Evolutionary conservation across 129 eudicot species (phyloP), one percentile per base, ranked within the genome.

Genomic region (Apium graveolens): DNA sequence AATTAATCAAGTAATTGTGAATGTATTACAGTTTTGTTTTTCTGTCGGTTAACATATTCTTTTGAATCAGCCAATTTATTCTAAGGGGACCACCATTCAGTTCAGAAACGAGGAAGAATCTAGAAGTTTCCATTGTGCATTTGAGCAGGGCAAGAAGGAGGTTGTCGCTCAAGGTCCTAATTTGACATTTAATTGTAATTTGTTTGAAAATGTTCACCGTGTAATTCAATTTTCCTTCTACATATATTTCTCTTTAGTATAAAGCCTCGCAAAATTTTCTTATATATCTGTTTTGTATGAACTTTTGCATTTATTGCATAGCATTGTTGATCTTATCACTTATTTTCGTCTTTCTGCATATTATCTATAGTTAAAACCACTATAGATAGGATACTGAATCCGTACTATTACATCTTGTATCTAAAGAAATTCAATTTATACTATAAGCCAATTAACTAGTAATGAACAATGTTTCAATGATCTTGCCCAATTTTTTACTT

Each of bases 21-120:
- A 42, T 38, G 21, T 78, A 11, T 53, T 78, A 35, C 63, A 13
- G 57, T 46, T 41, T 71, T 34, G 78, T 75, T 57, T 76, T 51
- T 76, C 41, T n/a, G 27, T 42, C 35, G 24, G 44, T 62, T 82
- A 76, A 85, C 81, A 37, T 81, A 71, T 78, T 76, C 32, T 18
- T 82, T 83, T 84, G 85, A 85, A 81, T 82, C 97, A 95, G 99
- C 86, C 84, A 84, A 77, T 83, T 84, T 90, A 84, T 87, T 92
- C 96, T 48, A 86, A 79, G 85, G 97, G 96, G 66, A 73, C 88
- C 80, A 83, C 87, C 49, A 85, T 95, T 83, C 89, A 86, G 68
- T 95, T 95, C 82, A 90, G 89, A 82, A 90, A 92, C 27, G 91
- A 90, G 86, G 94, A 92, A 86, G 97, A 95, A 87, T 81, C 90